A percentile compares a stretch with the other conserved stretches of the same genome.
These are phyloP conservation scores for Cunninghamia lanceolata DNA, from an alignment of 75 land plant species.

Conservation along the genomic window DNA sequence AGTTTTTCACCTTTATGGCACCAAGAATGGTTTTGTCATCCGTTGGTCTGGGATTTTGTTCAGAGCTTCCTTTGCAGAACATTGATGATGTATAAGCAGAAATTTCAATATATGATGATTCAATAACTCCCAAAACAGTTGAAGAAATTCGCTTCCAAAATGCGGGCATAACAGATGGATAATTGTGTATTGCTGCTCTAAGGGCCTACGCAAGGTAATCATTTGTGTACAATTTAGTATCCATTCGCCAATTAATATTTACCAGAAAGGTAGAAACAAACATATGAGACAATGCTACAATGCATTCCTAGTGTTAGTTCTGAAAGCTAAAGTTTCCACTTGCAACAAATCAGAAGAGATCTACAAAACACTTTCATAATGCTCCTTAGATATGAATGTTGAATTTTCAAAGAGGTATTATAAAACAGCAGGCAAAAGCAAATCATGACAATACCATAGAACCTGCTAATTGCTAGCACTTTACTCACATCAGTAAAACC, in stretches of 20 bases:
- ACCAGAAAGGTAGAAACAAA: conserved; percentile 4
- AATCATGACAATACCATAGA: background rate
- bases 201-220: conserved; percentile 46
- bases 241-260: background rate
- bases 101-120: background rate
- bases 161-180: conserved; percentile 31
- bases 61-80: conserved; percentile 32
- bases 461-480: background rate
- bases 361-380: background rate
- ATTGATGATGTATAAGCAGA: background rate
- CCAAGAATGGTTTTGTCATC: conserved; percentile 46
- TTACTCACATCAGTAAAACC: background rate
- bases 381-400: background rate
- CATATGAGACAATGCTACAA: background rate
- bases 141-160: conserved; percentile 50
- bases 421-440: background rate
- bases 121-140: conserved; percentile 23
- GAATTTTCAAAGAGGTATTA: background rate
- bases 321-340: background rate
- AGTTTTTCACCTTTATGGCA: conserved; percentile 48
- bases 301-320: background rate
- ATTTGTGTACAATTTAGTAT: background rate
- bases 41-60: conserved; percentile 18
- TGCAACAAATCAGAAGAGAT: background rate
- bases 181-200: conserved; percentile 59